Conservation (phyloP, 2,329 filamentous ascomycete species). For the Aspergillus tanneri region DNA sequence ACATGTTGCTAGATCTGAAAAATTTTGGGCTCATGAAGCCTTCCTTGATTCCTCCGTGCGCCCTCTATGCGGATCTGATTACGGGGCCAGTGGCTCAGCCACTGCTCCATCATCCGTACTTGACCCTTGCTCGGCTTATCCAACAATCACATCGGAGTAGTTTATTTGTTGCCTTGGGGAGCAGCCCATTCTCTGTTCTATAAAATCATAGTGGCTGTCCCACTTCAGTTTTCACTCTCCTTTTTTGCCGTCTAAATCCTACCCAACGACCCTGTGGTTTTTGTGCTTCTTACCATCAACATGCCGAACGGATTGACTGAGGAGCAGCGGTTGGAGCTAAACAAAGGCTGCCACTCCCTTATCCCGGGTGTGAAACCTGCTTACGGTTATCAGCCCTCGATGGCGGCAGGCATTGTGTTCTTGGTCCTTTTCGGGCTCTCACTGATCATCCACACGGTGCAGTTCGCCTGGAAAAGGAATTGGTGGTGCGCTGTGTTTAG, state of each 20-base stretch:
- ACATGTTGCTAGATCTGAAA: too few species aligned
- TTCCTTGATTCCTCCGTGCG: too few species aligned
- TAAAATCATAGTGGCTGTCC: too few species aligned
- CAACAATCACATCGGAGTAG: background rate
- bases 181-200: too few species aligned
- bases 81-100: too few species aligned
- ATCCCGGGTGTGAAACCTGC: conserved; percentile 26
- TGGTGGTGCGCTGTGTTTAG: conserved; percentile 43
- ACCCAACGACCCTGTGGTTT: too few species aligned
- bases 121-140: background rate
- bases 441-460: conserved; percentile 35
- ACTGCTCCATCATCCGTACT: background rate
- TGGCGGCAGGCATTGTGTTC: conserved; percentile 37
- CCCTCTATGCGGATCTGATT: too few species aligned
- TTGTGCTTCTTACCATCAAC: too few species aligned
- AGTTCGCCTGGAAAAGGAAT: conserved; percentile 37
- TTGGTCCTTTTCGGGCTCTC: conserved; percentile 36
- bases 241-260: too few species aligned
- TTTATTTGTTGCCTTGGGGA: background rate
- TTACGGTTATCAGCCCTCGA: conserved; percentile 38
- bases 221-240: background rate
- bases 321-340: conserved; percentile 14
- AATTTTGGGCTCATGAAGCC: too few species aligned
- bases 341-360: conserved; percentile 26
- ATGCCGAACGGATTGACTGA: conserved; percentile 4